Base-by-base conservation (phyloP, 2,329 filamentous ascomycete species). In the Colletotrichum chlorophyti region DNA sequence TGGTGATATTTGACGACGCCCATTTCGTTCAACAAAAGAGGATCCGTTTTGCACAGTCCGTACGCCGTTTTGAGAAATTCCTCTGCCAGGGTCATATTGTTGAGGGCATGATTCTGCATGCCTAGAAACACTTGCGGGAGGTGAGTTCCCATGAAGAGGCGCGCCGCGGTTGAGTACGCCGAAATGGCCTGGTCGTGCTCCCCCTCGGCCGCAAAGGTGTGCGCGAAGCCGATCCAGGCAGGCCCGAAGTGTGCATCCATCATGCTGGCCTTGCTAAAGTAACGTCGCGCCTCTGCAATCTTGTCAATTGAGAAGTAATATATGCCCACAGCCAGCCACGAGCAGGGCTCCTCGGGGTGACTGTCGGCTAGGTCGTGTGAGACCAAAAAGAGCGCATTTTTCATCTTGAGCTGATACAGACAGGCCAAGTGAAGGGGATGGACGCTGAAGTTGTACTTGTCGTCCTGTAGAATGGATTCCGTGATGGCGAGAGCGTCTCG, bases 131-230 rank as follows among this genome's bases (percentile, higher is more conserved):
- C 85, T 69, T 97, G 94, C 0, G 95, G 95, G 1, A 99, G 82
- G 72, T 99, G 96, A 0, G 94, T 98, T 34, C 95, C 95, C 79
- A 97, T 96, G 74, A 99, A 99, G 0, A 99, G 79, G 34, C 95
- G 85, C 2, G 94, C 94, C 1, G 95, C 95, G 1, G 95, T 99
- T 26, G 91, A 96, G 76, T 99, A 99, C 0, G 96, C 95, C 8
- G 93, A 96, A 63, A 99, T 97, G 43, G 95, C 95, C 76, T 99
- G 95, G 72, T 99, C 95, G 72, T 98, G 93, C 74, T 99, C 95
- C 49, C 95, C 95, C 72, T 99, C 95, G 10, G 93, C 93, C 1
- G 95, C 95, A 71, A 99, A 99, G 0, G 95, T 99, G 72, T 99
- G 96, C 1, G 95, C 95, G 70, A 99, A 99, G 1, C 96, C 95